These are phyloP conservation scores for Cystobasidium slooffiae DNA, from an alignment of 1,284 basidiomycete species.

Conservation along the genomic window DNA sequence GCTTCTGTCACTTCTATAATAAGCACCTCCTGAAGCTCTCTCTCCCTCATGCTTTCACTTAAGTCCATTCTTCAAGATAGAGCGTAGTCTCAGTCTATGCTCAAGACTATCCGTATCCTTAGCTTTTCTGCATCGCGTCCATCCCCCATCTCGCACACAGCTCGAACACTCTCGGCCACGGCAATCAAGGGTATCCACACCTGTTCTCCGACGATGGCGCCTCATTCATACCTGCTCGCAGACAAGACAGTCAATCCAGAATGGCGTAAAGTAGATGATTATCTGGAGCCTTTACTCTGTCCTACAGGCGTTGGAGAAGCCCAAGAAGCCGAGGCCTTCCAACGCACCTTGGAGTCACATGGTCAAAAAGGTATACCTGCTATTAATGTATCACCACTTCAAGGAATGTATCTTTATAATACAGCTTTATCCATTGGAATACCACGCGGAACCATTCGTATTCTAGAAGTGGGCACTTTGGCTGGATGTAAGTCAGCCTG, in stretches of 20 bases:
- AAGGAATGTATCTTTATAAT: conserved; percentile 31
- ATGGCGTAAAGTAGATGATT: conserved; percentile 30
- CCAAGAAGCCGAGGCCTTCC: conserved; percentile 14
- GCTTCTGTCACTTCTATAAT: no score
- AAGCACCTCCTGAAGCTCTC: no score
- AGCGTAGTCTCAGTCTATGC: no score
- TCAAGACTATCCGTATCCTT: no score
- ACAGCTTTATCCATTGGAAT: conserved; percentile 14
- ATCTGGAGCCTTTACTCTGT: conserved; percentile 20
- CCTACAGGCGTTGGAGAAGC: not conserved
- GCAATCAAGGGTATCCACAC: not conserved
- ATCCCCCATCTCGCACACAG: not conserved
- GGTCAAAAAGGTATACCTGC: conserved; percentile 27
- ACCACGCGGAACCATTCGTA: not conserved
- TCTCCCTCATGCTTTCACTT: no score
- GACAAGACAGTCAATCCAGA: conserved; percentile 28
- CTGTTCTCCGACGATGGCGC: not conserved
- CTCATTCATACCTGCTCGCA: conserved; percentile 12
- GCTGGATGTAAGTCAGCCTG: conserved; percentile 34
- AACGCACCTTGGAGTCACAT: conserved; percentile 18
- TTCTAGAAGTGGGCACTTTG: conserved; percentile 42
- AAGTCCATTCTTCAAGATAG: no score
- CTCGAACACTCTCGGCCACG: not conserved
- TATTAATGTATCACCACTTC: conserved; percentile 33
- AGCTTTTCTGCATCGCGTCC: not conserved